Evolutionary conservation across 2,329 filamentous ascomycete genomes (phyloP).

Genomic region (Talaromyces sp.): DNA sequence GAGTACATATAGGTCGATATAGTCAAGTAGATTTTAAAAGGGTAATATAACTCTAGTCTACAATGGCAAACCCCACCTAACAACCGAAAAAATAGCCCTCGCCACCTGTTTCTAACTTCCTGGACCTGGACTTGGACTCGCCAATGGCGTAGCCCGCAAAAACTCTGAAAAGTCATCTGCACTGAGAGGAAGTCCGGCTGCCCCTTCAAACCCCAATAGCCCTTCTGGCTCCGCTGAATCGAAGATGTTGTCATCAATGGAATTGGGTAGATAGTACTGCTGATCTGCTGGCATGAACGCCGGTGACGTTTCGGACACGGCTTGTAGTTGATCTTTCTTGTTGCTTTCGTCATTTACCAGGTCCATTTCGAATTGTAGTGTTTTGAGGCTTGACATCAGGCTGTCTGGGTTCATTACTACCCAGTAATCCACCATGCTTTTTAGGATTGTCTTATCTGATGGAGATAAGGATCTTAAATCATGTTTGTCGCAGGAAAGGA

Average conservation of each 20-base stretch:
- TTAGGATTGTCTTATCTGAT: background rate
- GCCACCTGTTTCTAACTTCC: background rate
- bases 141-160: background rate
- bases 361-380: background rate
- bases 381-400: background rate
- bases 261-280: background rate
- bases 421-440: background rate
- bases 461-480: background rate
- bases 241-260: background rate
- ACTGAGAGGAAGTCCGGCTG: background rate
- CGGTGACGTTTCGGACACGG: background rate
- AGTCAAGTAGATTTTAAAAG: background rate
- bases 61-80: background rate
- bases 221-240: background rate
- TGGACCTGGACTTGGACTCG: background rate
- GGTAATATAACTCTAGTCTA: background rate
- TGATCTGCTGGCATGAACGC: background rate
- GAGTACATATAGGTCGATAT: too few species aligned
- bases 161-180: background rate
- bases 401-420: background rate
- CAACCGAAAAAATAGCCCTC: background rate
- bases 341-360: background rate
- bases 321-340: background rate
- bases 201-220: background rate
- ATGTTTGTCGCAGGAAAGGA: background rate